Base-by-base conservation (phyloP, 805 yeast species). In the Metschnikowia kunwiensis region DNA sequence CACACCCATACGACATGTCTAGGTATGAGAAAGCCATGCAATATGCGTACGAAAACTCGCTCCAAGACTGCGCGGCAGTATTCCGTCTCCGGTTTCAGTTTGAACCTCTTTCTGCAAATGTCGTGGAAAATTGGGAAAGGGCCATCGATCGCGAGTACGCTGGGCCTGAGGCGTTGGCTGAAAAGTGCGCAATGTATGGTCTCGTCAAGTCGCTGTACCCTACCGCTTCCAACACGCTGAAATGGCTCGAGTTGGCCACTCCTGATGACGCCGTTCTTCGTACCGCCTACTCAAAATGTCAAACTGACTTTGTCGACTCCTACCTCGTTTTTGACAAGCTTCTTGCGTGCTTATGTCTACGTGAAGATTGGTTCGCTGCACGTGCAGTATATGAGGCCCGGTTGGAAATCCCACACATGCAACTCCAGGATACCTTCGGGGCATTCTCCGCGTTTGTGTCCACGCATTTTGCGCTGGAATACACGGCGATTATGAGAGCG, bases 401-500 rank as follows among this genome's bases (percentile, higher is more conserved):
- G 25, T 48, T 77, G 5, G 25, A 46, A 1, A 43, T 49, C 7
- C 79, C 79, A 0, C 78, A 74, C 50, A 38, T 47, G 1, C 46
- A 54, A 3, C 36, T 74, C 6, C 72, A 69, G 3, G 60, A 62
- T 0, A 65, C 77, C 0, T 68, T 60, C 45, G 50, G 58, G 7
- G 53, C 54, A 1, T 65, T 59, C 28, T 75, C 79, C 1, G 17
- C 52, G 1, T 70, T 73, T 35, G 57, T 75, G 2, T 56, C 76
- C 1, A 24, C 37, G 2, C 26, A 58, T 29, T 53, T 45, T 15
- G 34, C 53, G 0, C 47, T 29, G 0, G 30, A 57, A 3, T 74
- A 75, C 41, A 60, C 58, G 1, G 24, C 34, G 0, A 52, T 55
- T 15, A 65, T 77, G 70, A 35, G 46, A 5, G n/a, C 34, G 0